A percentile compares a stretch with the other conserved stretches of the same genome.
phyloP scores from a whole-genome alignment of 371 early-diverging fungal species.

The Lichtheimia ramosa region DNA sequence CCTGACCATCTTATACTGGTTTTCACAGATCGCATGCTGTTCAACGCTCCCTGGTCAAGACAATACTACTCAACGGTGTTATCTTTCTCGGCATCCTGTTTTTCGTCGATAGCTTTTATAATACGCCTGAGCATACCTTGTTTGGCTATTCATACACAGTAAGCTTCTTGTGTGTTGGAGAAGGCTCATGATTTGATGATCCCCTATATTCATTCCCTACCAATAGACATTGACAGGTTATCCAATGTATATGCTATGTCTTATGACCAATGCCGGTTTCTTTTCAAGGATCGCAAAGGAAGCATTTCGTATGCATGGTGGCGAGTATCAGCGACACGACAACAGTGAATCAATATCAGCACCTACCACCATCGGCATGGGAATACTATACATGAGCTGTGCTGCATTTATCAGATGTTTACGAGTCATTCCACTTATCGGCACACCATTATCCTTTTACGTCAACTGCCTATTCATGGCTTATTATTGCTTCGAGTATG shows the following conservation, averaged over 20 bases:
- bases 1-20: not conserved
- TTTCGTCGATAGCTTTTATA: conserved; percentile 32
- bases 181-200: not conserved
- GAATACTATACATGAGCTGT: conserved; percentile 44
- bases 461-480: conserved; percentile 45
- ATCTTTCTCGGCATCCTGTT: conserved; percentile 36
- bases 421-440: conserved; percentile 35
- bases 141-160: conserved; percentile 46
- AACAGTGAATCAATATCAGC: conserved; percentile 14
- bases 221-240: conserved; percentile 46
- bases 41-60: conserved; percentile 33
- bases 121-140: conserved; percentile 30
- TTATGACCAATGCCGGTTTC: conserved; percentile 36
- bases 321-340: conserved; percentile 4
- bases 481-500: conserved; percentile 57
- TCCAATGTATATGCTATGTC: conserved; percentile 46
- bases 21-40: conserved; percentile 31
- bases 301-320: conserved; percentile 20
- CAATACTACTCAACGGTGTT: conserved; percentile 35
- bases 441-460: conserved; percentile 33
- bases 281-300: conserved; percentile 43
- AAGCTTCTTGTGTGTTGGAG: not conserved
- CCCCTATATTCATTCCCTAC: not conserved
- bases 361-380: conserved; percentile 28
- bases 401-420: conserved; percentile 33